Evolutionary conservation across 2,329 filamentous ascomycete genomes (phyloP), one percentile per base, ranked within the genome.

Genomic region (Waltergamsia citrina): DNA sequence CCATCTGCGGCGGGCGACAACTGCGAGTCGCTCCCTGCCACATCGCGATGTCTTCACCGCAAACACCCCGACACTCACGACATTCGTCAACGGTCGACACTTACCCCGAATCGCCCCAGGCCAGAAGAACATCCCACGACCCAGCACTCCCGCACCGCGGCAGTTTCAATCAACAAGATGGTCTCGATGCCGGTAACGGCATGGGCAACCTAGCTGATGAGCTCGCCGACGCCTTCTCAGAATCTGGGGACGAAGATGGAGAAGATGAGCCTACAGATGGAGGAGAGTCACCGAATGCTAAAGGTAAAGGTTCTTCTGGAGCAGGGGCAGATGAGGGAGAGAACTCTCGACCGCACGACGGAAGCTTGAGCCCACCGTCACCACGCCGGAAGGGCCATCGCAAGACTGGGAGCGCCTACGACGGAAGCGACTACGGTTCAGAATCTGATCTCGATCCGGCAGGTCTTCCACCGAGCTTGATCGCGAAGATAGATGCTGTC

Each of bases 191-290:
- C 3, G 61, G 60, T 32, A 74, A 74, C 40, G 79, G 80, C 7
- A 63, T 86, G 41, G 85, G 84, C 21, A 88, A 86, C 45, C 57
- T 92, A 32, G 85, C 85, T 2, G 85, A 90, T 55, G 85, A 92
- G 56, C 63, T 92, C 31, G 85, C 81, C 2, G 82, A 83, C 48
- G 78, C 79, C 4, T 75, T 82, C 53, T 76, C 73, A 28, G 77
- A 76, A 22, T 80, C 76, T 7, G 75, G 78, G 25, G 70, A 68
- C 15, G 67, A 69, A 28, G 63, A 67, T 15, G 64, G 65, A 11
- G 21, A 6, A 7, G 36, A 34, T 16, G 26, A 22, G 8, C 15
- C 22, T 3, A 16, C 17, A 10, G 22, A 26, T 25, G n/a, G 9
- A n/a, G 20, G 18, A 4, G 20, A 25, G 21, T 9, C 6, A 6